Percentiles rank a stretch among this genome's conserved stretches.
Evolutionary conservation across 352 stramenopile genomes (phyloP).

Genomic region (Phytopythium montanum): DNA sequence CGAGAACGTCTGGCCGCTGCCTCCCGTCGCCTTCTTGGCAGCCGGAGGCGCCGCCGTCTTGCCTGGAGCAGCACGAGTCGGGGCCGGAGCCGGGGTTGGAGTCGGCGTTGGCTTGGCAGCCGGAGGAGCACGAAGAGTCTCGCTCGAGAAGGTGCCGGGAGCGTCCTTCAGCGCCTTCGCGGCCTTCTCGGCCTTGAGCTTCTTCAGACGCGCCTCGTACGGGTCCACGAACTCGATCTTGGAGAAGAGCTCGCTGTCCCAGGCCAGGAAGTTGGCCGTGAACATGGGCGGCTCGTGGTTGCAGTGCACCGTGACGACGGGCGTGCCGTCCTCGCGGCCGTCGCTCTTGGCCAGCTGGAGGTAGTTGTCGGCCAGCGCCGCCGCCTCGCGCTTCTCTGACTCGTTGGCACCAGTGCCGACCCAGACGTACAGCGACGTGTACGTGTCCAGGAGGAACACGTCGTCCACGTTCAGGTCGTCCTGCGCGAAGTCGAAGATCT

Average conservation of each 20-base stretch:
- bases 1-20: slow-evolving; percentile 39
- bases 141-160: slow-evolving; percentile 50
- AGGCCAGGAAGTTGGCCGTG: slow-evolving; percentile 89
- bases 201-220: slow-evolving; percentile 81
- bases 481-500: slow-evolving; percentile 88
- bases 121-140: slow-evolving; percentile 7
- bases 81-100: neutral
- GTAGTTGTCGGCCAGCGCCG: slow-evolving; percentile 72
- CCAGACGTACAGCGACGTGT: slow-evolving; percentile 90
- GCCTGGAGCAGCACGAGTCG: neutral
- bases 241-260: slow-evolving; percentile 79
- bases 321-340: slow-evolving; percentile 74
- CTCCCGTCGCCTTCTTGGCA: slow-evolving; percentile 23
- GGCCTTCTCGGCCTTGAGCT: slow-evolving; percentile 76
- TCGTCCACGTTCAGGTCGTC: slow-evolving; percentile 90
- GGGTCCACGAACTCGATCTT: slow-evolving; percentile 89
- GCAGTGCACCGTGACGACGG: slow-evolving; percentile 79
- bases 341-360: slow-evolving; percentile 70
- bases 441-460: slow-evolving; percentile 91
- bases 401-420: slow-evolving; percentile 79
- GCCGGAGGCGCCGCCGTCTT: slow-evolving; percentile 5
- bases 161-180: slow-evolving; percentile 61
- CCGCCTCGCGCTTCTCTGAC: slow-evolving; percentile 59
- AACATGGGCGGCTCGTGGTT: slow-evolving; percentile 87
- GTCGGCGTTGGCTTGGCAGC: neutral